Evolutionary conservation across 2,329 filamentous ascomycete species (phyloP).

Genomic region (Arthrobotrys entomopaga): DNA sequence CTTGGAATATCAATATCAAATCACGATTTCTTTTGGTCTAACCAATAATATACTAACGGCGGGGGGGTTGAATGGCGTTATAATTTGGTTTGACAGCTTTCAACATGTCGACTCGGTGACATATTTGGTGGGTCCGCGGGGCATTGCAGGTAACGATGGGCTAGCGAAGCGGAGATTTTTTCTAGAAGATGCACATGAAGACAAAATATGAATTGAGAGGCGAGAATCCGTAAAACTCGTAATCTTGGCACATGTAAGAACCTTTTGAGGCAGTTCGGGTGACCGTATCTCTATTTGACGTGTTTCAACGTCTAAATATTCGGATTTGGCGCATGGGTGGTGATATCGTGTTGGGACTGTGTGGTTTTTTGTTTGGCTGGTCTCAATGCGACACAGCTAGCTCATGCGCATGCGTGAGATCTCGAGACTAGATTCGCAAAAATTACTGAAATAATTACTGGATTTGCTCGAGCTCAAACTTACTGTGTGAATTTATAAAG

Average conservation of each 20-base stretch:
- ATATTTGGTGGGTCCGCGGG: constrained; percentile 4
- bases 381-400: no score
- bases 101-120: not conserved
- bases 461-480: no score
- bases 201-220: not conserved
- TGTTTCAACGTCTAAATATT: not conserved
- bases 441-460: no score
- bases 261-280: not conserved
- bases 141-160: constrained; percentile 2
- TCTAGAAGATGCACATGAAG: not conserved
- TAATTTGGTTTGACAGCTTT: not conserved
- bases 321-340: no score
- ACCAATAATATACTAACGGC: not conserved
- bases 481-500: not conserved
- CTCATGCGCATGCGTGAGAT: no score
- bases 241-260: not conserved
- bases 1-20: not conserved
- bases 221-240: not conserved
- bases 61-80: not conserved
- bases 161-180: not conserved
- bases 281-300: not conserved
- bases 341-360: no score
- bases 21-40: not conserved
- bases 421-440: no score
- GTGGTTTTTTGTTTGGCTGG: no score